These are phyloP conservation scores for Aspergillus wentii DNA, from an alignment of 495 filamentous ascomycete species.

Conservation along the genomic window DNA sequence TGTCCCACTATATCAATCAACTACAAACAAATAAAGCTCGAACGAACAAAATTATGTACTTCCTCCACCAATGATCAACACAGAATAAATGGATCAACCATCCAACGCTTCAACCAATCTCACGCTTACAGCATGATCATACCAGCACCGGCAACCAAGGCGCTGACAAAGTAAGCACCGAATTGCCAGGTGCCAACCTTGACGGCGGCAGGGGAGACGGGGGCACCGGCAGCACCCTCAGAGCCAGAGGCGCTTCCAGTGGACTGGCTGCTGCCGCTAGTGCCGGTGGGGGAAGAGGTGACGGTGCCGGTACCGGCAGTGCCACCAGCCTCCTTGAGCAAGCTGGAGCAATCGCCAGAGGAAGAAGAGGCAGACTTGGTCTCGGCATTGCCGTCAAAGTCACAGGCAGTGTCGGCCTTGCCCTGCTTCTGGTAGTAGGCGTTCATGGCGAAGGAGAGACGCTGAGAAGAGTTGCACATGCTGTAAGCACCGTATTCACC, in stretches of 20 bases:
- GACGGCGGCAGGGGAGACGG: constrained; percentile 49
- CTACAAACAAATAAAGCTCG: too few species aligned
- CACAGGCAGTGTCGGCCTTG: constrained; percentile 55
- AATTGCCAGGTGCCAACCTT: constrained; percentile 60
- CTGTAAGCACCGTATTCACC: constrained; percentile 85
- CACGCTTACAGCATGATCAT: constrained; percentile 83
- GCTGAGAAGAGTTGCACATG: constrained; percentile 75
- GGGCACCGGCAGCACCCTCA: constrained; percentile 34
- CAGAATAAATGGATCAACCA: too few species aligned
- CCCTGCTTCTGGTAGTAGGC: constrained; percentile 66
- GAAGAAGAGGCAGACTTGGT: constrained; percentile 38
- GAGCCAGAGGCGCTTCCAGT: constrained; percentile 34
- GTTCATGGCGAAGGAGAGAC: constrained; percentile 81
- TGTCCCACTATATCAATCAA: too few species aligned
- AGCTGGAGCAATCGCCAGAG: constrained; percentile 45
- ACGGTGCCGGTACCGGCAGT: constrained; percentile 61
- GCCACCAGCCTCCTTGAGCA: constrained; percentile 57
- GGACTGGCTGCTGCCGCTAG: constrained; percentile 47
- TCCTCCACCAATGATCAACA: too few species aligned
- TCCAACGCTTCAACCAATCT: too few species aligned
- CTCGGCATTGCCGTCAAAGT: constrained; percentile 66
- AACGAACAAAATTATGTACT: too few species aligned
- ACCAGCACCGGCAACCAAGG: constrained; percentile 60
- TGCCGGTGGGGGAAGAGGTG: constrained; percentile 57
- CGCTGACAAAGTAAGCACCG: constrained; percentile 63